A percentile compares a stretch with the other conserved stretches of the same genome.
phyloP scores from a whole-genome alignment of 2,329 filamentous ascomycete genomes.

The Phyllosticta citriasiana region DNA sequence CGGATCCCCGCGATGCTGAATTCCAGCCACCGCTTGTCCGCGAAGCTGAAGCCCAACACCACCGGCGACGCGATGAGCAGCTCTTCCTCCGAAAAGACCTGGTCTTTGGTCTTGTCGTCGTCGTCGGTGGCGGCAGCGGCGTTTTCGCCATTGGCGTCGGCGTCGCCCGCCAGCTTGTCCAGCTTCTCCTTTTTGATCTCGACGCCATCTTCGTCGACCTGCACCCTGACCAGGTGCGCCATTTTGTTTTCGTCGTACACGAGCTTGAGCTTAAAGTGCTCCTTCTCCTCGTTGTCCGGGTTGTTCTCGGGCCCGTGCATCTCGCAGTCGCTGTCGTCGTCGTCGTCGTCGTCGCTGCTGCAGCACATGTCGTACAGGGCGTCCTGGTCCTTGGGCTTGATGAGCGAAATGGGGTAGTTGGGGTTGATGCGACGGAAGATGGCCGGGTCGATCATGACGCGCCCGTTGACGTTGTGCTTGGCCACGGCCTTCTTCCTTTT shows the following conservation, averaged over 20 bases:
- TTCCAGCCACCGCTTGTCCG: slow-evolving; percentile 83
- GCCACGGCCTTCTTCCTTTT: slow-evolving; percentile 67
- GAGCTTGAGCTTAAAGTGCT: slow-evolving; percentile 2
- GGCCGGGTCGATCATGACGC: slow-evolving; percentile 78
- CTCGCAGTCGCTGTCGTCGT: slow-evolving; percentile 38
- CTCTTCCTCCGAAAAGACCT: slow-evolving; percentile 69
- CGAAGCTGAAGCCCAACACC: slow-evolving; percentile 78
- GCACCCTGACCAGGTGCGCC: slow-evolving; percentile 43
- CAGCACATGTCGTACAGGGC: slow-evolving; percentile 41
- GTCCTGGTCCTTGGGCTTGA: slow-evolving; percentile 58
- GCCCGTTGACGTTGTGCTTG: slow-evolving; percentile 77
- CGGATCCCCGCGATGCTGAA: slow-evolving; percentile 70
- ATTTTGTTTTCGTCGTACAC: slow-evolving; percentile 21
- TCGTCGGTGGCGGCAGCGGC: slow-evolving; percentile 8
- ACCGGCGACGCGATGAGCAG: slow-evolving; percentile 75
- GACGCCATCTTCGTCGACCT: slow-evolving; percentile 45
- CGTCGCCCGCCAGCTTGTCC: slow-evolving; percentile 38
- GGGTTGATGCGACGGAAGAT: slow-evolving; percentile 78
- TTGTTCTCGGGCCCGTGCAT: slow-evolving; percentile 17
- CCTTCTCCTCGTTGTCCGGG: slow-evolving; percentile 10
- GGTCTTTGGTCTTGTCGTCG: slow-evolving; percentile 21
- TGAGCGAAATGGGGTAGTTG: slow-evolving; percentile 68
- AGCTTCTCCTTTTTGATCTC: slow-evolving; percentile 49
- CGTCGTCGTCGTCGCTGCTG: slow-evolving; percentile 39
- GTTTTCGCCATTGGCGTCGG: slow-evolving; percentile 7